Evolutionary conservation across 805 yeast genomes (phyloP), one percentile per base, ranked within the genome.

Genomic region (Candida verbasci): DNA sequence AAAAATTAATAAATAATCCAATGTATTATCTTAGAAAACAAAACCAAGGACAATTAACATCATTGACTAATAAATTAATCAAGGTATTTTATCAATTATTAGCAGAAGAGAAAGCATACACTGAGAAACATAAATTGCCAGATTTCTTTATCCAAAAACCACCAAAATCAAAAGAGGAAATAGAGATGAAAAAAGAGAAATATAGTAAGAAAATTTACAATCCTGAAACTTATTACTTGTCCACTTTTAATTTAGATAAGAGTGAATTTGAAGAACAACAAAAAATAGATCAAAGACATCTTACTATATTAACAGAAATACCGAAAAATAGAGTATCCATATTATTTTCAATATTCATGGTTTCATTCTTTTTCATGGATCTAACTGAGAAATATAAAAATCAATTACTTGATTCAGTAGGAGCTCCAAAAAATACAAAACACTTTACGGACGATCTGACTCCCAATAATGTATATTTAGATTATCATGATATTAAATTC

Each of bases 181-280:
- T 32, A 16, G 23, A 29, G 25, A 44, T 46, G 16, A 42, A 55
- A 16, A 26, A 33, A 2, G 37, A 41, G 29, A 59, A 57, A 36
- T 55, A 50, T 33, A 15, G 39, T 3, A 30, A 43, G 0, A 40
- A 42, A 20, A 35, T 42, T 23, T 65, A 58, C 39, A 60, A 57
- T 31, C 65, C 72, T 1, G 72, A 68, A 35, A 45, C 46, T 8
- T 68, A 65, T 44, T 62, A 60, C 54, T 33, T 51, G 1, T 52
- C 68, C 3, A 47, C 54, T 0, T 66, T 65, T 31, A 55, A 17
- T 5, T 8, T 8, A 10, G 23, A 29, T n/a, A 50, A n/a, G 47
- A 45, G 9, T 40, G 43, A 31, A 32, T 51, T 32, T 50, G 50
- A 29, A 37, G 40, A 39, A 9, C 43, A 49, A 26, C 48, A 48